Conservation (phyloP, 2,329 filamentous ascomycete genomes). For the Xylariomycetidae sp. region DNA sequence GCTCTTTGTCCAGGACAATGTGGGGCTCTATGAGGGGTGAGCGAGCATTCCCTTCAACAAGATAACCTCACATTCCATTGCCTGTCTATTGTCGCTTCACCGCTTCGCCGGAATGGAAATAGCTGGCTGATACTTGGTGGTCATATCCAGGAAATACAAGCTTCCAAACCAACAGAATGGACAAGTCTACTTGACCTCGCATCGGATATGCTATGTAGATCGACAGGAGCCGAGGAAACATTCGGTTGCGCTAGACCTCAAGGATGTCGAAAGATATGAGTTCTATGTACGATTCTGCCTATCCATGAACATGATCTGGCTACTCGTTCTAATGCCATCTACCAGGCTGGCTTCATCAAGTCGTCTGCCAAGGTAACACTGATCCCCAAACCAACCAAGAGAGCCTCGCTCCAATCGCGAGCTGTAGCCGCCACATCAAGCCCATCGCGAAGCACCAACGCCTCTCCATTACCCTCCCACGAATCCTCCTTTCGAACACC, state of each 20-base stretch:
- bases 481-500: slow-evolving; percentile 34
- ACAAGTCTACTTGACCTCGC: slow-evolving; percentile 92
- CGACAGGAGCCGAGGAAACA: slow-evolving; percentile 78
- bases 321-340: background rate
- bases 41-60: too few species aligned
- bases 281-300: slow-evolving; percentile 79
- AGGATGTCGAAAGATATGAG: slow-evolving; percentile 85
- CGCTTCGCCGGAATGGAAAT: background rate
- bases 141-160: slow-evolving; percentile 74
- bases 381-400: slow-evolving; percentile 73
- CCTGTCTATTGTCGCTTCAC: background rate
- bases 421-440: slow-evolving; percentile 42
- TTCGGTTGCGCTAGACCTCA: slow-evolving; percentile 81
- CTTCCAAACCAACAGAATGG: slow-evolving; percentile 91
- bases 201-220: slow-evolving; percentile 93
- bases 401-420: slow-evolving; percentile 53
- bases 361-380: slow-evolving; percentile 92
- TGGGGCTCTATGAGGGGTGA: slow-evolving; percentile 96
- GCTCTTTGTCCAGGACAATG: slow-evolving; percentile 94
- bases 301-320: too few species aligned
- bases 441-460: slow-evolving; percentile 40
- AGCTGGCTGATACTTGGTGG: slow-evolving; percentile 4
- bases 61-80: too few species aligned
- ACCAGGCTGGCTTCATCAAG: slow-evolving; percentile 82
- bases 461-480: slow-evolving; percentile 23